Percentiles rank a stretch among this genome's conserved stretches.
Conservation (phyloP, 768 basidiomycete genomes). For the Exsudoporus frostii region DNA sequence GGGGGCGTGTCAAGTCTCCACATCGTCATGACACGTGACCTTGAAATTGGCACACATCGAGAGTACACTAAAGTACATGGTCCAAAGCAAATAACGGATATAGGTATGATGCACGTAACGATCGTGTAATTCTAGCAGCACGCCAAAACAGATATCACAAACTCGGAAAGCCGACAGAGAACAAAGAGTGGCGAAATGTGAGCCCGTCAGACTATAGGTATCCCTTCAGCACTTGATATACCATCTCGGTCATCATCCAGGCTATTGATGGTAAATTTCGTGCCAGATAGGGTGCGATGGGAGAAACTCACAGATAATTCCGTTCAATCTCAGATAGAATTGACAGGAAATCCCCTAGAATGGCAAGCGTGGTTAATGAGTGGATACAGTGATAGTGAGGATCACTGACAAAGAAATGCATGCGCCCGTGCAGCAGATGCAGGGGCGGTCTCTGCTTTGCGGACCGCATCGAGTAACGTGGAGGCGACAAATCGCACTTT, state of each 20-base stretch:
- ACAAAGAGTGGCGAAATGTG: not conserved
- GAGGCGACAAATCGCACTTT: constrained; percentile 95
- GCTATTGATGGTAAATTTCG: constrained; percentile 40
- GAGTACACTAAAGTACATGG: not conserved
- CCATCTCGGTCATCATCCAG: constrained; percentile 38
- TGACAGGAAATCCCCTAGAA: constrained; percentile 84
- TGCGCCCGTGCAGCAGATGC: constrained; percentile 82
- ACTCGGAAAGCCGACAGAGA: not conserved
- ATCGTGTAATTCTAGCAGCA: not conserved
- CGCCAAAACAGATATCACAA: constrained; percentile 1
- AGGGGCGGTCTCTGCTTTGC: constrained; percentile 76
- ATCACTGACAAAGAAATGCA: constrained; percentile 71
- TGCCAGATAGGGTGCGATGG: not conserved
- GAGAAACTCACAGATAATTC: constrained; percentile 69
- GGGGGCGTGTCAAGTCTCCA: not conserved
- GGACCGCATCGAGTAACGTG: constrained; percentile 79
- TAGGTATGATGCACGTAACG: not conserved
- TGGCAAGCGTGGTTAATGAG: not conserved
- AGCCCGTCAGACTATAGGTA: constrained; percentile 28
- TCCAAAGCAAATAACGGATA: constrained; percentile 3
- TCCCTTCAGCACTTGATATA: constrained; percentile 54
- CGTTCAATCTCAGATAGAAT: constrained; percentile 90
- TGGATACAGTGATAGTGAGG: not conserved
- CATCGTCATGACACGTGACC: constrained; percentile 17
- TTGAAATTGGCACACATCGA: too few relatives aligned